Evolutionary conservation across 805 yeast genomes (phyloP).

Genomic region (Lipomyces yamadae): DNA sequence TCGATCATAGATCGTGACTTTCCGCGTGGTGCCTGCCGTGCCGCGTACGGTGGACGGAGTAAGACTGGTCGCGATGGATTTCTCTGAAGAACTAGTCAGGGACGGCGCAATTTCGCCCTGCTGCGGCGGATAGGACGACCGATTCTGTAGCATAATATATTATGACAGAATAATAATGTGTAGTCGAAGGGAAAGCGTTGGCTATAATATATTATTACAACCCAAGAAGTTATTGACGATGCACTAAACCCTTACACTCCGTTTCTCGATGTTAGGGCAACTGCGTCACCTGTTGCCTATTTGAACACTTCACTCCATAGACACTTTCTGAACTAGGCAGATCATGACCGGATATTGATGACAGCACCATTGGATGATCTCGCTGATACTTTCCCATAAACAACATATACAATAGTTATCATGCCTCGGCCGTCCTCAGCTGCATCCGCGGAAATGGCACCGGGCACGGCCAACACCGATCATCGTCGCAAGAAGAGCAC

Average conservation of each 20-base stretch:
- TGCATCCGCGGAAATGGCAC: neutral
- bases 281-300: neutral
- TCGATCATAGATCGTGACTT: constrained; percentile 62
- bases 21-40: constrained; percentile 2
- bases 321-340: neutral
- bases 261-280: neutral
- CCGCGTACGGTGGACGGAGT: constrained; percentile 9
- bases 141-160: neutral
- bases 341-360: neutral
- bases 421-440: constrained; percentile 3
- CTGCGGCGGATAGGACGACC: neutral
- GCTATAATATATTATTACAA: too few species aligned
- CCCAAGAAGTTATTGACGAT: too few species aligned
- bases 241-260: neutral
- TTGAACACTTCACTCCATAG: neutral
- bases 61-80: constrained; percentile 1
- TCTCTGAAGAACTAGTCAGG: neutral
- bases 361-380: neutral
- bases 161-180: neutral
- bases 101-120: neutral
- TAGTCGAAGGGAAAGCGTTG: too few species aligned
- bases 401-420: neutral
- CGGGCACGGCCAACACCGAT: constrained; percentile 7
- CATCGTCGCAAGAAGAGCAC: constrained; percentile 11
- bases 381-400: neutral